Conservation (phyloP, 2,329 filamentous ascomycete species). For the Coccinonectria pachysandricola region DNA sequence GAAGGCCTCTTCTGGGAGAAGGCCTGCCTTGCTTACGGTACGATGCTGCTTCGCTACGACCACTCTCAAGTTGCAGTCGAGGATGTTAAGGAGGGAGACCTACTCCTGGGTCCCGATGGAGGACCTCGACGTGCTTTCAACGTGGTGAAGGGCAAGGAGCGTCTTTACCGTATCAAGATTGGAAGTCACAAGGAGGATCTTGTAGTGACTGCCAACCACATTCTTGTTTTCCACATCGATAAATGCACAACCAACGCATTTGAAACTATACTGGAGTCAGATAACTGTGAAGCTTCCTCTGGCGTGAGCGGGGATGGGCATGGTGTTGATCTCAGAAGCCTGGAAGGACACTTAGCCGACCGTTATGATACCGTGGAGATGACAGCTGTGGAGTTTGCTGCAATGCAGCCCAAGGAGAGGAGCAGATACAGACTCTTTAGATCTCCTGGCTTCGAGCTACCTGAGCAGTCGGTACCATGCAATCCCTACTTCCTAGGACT, state of each 20-base stretch:
- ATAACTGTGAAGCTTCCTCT: no score
- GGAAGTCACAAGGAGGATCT: constrained; percentile 31
- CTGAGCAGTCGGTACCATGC: constrained; percentile 10
- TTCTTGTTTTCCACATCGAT: constrained; percentile 32
- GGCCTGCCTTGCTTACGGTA: constrained; percentile 35
- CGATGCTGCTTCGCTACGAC: constrained; percentile 33
- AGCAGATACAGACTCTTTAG: constrained; percentile 25
- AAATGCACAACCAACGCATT: no score
- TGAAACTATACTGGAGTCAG: no score
- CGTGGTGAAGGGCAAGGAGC: constrained; percentile 35
- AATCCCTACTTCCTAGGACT: no score
- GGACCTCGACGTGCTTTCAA: constrained; percentile 37
- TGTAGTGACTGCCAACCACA: constrained; percentile 39
- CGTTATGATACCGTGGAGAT: constrained; percentile 33
- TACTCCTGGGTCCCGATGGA: constrained; percentile 39
- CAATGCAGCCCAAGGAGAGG: constrained; percentile 26
- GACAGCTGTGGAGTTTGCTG: constrained; percentile 34
- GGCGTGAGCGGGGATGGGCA: no score
- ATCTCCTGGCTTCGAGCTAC: constrained; percentile 21
- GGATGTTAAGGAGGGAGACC: constrained; percentile 37
- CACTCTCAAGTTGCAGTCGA: constrained; percentile 34
- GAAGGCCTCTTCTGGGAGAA: constrained; percentile 91
- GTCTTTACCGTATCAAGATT: constrained; percentile 39
- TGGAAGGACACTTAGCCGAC: constrained; percentile 10
- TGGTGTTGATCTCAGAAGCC: no score